Evolutionary conservation across 345 rosid species (phyloP), one percentile per base, ranked within the genome.

Genomic region (Capsella bursapastoris): DNA sequence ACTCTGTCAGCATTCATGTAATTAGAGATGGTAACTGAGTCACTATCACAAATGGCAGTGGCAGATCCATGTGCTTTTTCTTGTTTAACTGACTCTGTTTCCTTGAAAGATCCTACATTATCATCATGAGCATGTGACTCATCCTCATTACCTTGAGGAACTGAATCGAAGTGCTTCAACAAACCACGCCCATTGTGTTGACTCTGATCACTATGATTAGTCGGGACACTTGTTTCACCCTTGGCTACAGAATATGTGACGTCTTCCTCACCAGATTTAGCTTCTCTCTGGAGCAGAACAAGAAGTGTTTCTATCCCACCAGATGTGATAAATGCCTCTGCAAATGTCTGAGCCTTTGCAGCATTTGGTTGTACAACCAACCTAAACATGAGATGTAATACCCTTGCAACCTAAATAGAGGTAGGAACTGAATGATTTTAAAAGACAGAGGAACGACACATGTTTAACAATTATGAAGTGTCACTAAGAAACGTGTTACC

Each of bases 251-350:
- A 15, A 34, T 62, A 90, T 65, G 52, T 41, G 47, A 80, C 18
- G 37, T 59, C 56, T 28, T 65, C 79, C 52, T 95, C 97, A 10
- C 99, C 97, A 65, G 79, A 84, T 83, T 90, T 92, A 68, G 91
- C 97, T 88, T 95, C 98, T 66, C 88, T 84, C 66, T 92, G 99
- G 77, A 95, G 84, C 79, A 95, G 83, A 64, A 92, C 98, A 78
- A 95, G 97, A 81, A 95, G 97, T 29, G 94, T 89, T 80, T 95
- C 99, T 79, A 92, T 81, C 65, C 99, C 99, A 78, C 96, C 98
- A 77, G 89, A 82, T 77, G 81, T 75, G 76, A 95, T 83, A 78
- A 95, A 92, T 47, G 87, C 86, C 82, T 86, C 94, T 0, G 96
- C 90, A 85, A 95, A 92, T 37, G 77, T 74, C 63, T 83, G 79